Conservation (phyloP, 352 stramenopile genomes). For the Globisporangium paddicum region DNA sequence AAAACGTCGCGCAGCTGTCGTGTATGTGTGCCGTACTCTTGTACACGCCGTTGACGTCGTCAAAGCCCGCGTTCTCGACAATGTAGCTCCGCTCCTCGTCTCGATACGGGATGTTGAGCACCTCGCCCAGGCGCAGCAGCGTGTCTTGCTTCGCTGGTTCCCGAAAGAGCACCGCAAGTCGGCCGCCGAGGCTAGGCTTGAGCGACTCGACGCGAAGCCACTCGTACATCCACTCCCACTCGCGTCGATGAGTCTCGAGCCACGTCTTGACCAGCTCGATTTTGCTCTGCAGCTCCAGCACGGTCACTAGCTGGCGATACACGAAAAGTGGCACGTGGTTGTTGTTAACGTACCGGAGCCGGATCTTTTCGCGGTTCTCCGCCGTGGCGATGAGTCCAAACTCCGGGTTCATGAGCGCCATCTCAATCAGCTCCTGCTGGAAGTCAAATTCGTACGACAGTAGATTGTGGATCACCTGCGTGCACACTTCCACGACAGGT, state of each 20-base stretch:
- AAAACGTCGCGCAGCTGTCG: slow-evolving; percentile 74
- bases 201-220: slow-evolving; percentile 86
- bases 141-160: slow-evolving; percentile 75
- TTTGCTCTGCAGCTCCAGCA: slow-evolving; percentile 69
- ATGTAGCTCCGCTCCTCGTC: slow-evolving; percentile 84
- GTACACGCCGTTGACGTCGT: slow-evolving; percentile 93
- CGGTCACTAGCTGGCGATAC: slow-evolving; percentile 65
- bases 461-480: slow-evolving; percentile 54
- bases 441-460: slow-evolving; percentile 57
- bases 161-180: slow-evolving; percentile 51
- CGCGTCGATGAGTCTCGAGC: slow-evolving; percentile 41
- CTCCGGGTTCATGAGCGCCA: slow-evolving; percentile 57
- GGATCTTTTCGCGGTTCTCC: slow-evolving; percentile 57
- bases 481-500: slow-evolving; percentile 73
- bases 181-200: slow-evolving; percentile 69
- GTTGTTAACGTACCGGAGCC: slow-evolving; percentile 61
- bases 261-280: slow-evolving; percentile 50
- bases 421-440: slow-evolving; percentile 58
- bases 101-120: slow-evolving; percentile 53
- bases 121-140: slow-evolving; percentile 58
- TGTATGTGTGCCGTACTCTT: slow-evolving; percentile 73
- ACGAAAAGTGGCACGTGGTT: slow-evolving; percentile 74
- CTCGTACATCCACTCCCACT: slow-evolving; percentile 86
- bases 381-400: slow-evolving; percentile 69
- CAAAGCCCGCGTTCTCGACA: slow-evolving; percentile 86